These are phyloP conservation scores for Wallacemonas rigidus DNA, from an alignment of 208 protist species.

Conservation along the genomic window DNA sequence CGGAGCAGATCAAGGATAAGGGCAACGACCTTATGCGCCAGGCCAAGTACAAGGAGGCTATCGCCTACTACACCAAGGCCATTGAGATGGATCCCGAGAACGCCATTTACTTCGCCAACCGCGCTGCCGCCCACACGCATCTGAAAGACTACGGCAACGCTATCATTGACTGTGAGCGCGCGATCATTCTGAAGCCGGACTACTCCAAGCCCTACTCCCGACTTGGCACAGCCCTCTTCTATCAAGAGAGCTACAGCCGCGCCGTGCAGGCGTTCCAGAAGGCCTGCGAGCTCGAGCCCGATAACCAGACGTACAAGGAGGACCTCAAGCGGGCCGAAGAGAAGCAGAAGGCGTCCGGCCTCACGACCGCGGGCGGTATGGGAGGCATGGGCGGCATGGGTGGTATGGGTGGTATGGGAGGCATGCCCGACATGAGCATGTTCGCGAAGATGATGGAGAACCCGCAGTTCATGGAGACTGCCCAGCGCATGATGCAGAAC, in stretches of 20 bases:
- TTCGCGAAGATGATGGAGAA: constrained; percentile 89
- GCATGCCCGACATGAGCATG: constrained; percentile 80
- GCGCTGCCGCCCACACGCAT: constrained; percentile 91
- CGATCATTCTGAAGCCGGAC: constrained; percentile 80
- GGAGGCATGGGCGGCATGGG: constrained; percentile 39
- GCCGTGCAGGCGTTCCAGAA: constrained; percentile 89
- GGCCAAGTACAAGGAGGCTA: constrained; percentile 93
- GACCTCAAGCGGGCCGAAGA: constrained; percentile 90
- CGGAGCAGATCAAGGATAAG: constrained; percentile 93
- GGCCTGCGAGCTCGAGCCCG: constrained; percentile 91
- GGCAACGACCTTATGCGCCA: constrained; percentile 91
- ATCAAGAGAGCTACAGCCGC: constrained; percentile 83
- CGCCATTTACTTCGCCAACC: constrained; percentile 91
- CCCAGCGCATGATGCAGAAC: constrained; percentile 90
- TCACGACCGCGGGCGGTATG: constrained; percentile 31
- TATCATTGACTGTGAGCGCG: constrained; percentile 89
- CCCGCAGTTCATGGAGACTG: constrained; percentile 91
- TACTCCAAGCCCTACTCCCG: constrained; percentile 93
- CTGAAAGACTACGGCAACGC: constrained; percentile 90
- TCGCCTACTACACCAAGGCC: constrained; percentile 93
- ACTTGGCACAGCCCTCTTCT: constrained; percentile 88
- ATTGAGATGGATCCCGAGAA: constrained; percentile 91
- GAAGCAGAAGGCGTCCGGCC: constrained; percentile 51
- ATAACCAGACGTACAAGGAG: constrained; percentile 90
- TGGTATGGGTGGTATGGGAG: constrained; percentile 40